A percentile compares a stretch with the other conserved stretches of the same genome.
Evolutionary conservation across 2,329 filamentous ascomycete species (phyloP).

Genomic region (Stylonectria norvegica): DNA sequence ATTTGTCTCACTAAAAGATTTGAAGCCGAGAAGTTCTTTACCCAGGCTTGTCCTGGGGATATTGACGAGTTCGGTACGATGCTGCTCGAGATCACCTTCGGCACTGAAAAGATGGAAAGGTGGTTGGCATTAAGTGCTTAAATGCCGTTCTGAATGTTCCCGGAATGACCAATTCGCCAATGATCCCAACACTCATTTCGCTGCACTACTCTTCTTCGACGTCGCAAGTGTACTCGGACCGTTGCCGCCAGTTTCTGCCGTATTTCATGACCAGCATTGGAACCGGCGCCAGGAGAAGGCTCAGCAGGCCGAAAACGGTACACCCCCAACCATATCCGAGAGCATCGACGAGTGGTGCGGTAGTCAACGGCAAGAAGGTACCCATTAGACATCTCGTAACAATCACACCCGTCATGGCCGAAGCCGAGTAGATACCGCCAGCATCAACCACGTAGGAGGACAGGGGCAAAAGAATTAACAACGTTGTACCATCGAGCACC

Average conservation of each 20-base stretch:
- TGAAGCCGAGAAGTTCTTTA: neutral
- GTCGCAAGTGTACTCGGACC: conserved; percentile 24
- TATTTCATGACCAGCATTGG: conserved; percentile 49
- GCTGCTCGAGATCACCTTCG: neutral
- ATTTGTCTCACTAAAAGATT: neutral
- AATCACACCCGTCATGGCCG: conserved; percentile 55
- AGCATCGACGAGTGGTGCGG: conserved; percentile 43
- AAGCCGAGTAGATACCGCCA: conserved; percentile 53
- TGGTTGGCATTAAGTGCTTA: too few species aligned
- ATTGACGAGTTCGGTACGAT: neutral
- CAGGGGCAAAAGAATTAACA: conserved; percentile 48
- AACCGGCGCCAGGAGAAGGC: conserved; percentile 46
- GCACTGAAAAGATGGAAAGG: neutral
- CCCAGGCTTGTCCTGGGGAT: neutral
- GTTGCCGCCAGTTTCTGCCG: conserved; percentile 50
- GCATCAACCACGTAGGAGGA: conserved; percentile 57
- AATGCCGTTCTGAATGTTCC: too few species aligned
- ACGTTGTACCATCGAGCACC: conserved; percentile 44
- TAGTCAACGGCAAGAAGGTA: conserved; percentile 53
- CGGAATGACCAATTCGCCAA: too few species aligned
- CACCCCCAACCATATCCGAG: conserved; percentile 54
- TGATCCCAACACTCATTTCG: too few species aligned
- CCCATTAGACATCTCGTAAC: conserved; percentile 53
- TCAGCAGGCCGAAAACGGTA: conserved; percentile 40
- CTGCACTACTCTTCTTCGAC: neutral